Conservation (phyloP, 2,329 filamentous ascomycete genomes). For the Coniella lustricola region DNA sequence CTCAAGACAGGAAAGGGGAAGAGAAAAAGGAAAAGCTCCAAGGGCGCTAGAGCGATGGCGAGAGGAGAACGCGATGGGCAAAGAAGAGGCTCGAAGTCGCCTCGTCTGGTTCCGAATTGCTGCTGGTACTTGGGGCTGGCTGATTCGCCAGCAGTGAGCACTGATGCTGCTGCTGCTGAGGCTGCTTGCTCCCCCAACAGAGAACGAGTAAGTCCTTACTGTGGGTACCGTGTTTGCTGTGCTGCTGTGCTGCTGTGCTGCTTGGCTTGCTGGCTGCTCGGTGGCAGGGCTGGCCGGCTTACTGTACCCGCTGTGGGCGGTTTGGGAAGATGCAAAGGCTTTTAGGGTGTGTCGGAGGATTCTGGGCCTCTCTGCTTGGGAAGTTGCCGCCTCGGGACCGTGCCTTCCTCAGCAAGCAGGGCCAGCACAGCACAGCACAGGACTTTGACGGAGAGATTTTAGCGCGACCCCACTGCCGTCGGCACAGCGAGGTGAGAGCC, state of each 20-base stretch:
- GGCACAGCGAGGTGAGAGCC: background rate
- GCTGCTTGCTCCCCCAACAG: background rate
- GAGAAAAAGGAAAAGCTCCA: slow-evolving; percentile 6
- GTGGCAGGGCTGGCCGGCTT: background rate
- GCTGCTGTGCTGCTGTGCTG: background rate
- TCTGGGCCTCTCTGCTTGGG: background rate
- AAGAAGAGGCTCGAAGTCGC: background rate
- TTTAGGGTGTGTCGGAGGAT: slow-evolving; percentile 7
- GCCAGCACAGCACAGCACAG: too few species aligned
- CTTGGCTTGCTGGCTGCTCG: background rate
- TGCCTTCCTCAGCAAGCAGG: too few species aligned
- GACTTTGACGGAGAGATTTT: too few species aligned
- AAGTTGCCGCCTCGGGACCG: background rate
- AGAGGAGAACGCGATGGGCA: slow-evolving; percentile 2
- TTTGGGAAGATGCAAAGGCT: background rate
- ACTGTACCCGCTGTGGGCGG: background rate
- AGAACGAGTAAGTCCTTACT: too few species aligned
- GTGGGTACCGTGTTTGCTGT: background rate
- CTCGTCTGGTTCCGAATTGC: background rate
- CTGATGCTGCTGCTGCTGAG: background rate
- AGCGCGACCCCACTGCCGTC: slow-evolving; percentile 6
- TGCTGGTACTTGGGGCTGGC: too few species aligned
- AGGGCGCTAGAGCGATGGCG: slow-evolving; percentile 10
- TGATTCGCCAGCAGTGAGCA: too few species aligned
- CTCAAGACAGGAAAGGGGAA: slow-evolving; percentile 3